A percentile compares a stretch with the other conserved stretches of the same genome.
Evolutionary conservation across 352 stramenopile species (phyloP).

Genomic region (Phytophthora foliorum): DNA sequence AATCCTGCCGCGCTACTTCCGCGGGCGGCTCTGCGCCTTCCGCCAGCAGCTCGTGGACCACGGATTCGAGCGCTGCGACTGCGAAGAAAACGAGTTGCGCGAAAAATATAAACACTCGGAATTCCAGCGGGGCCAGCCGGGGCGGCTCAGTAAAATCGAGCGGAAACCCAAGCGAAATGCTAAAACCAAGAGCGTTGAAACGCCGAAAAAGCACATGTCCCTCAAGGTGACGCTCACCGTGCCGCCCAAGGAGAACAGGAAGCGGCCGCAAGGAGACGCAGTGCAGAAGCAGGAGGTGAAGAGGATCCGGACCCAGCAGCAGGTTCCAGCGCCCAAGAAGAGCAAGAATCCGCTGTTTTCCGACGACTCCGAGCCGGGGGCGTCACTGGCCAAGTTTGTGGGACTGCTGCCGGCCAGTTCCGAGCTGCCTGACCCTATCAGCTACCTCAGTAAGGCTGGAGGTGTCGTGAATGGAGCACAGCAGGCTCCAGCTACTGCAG

Average conservation of each 20-base stretch:
- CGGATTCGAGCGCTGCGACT: constrained; percentile 70
- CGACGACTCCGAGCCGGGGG: constrained; percentile 50
- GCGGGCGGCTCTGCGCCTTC: constrained; percentile 73
- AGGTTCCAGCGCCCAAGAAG: constrained; percentile 2
- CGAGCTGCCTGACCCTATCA: constrained; percentile 73
- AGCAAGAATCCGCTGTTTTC: constrained; percentile 69
- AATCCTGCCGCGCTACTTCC: constrained; percentile 77
- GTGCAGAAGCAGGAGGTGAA: neutral
- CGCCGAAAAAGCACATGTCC: constrained; percentile 16
- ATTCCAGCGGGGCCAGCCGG: constrained; percentile 65
- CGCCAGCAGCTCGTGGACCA: constrained; percentile 83
- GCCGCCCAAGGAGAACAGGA: constrained; percentile 23
- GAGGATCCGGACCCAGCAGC: constrained; percentile 7
- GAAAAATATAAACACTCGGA: constrained; percentile 67
- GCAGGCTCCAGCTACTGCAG: neutral
- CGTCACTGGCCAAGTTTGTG: constrained; percentile 53
- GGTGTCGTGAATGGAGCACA: constrained; percentile 6
- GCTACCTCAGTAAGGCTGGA: constrained; percentile 53
- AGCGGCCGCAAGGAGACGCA: neutral
- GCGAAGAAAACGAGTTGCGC: constrained; percentile 59
- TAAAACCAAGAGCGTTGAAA: constrained; percentile 8
- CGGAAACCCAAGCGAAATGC: constrained; percentile 51
- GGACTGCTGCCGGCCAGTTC: constrained; percentile 61
- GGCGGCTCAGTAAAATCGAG: constrained; percentile 65
- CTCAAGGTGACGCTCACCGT: constrained; percentile 64